Evolutionary conservation across 2,329 filamentous ascomycete genomes (phyloP).

Genomic region (Sporothrix brasiliensis): DNA sequence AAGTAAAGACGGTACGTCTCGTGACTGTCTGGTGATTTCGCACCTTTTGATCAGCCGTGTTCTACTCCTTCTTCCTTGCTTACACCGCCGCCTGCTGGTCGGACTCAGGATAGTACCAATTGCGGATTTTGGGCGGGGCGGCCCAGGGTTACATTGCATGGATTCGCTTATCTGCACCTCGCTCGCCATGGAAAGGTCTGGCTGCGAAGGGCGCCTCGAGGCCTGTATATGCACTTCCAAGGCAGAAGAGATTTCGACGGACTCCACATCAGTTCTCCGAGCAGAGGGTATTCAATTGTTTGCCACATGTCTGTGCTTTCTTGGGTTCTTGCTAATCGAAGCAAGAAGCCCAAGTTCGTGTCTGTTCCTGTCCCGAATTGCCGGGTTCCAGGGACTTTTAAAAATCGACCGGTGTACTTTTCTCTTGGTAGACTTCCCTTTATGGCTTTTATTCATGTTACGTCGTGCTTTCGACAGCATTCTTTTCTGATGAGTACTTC

Average conservation of each 20-base stretch:
- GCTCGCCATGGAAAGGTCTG: too few relatives aligned
- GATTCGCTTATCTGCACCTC: slow-evolving; percentile 10
- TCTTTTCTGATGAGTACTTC: too few relatives aligned
- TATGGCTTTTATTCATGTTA: too few relatives aligned
- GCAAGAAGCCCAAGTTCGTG: neutral
- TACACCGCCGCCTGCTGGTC: neutral
- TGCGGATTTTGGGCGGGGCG: neutral
- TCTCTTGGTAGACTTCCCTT: too few relatives aligned
- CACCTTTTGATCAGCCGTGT: too few relatives aligned
- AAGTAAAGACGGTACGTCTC: neutral
- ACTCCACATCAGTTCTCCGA: too few relatives aligned
- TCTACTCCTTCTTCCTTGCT: neutral
- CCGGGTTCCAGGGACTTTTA: slow-evolving; percentile 7
- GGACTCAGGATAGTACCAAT: slow-evolving; percentile 7
- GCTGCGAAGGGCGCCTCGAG: too few relatives aligned
- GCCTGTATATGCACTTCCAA: neutral
- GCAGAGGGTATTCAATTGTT: neutral
- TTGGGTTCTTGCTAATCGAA: neutral
- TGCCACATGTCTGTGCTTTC: slow-evolving; percentile 2
- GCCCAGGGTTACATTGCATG: slow-evolving; percentile 18
- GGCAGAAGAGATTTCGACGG: neutral
- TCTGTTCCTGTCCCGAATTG: neutral
- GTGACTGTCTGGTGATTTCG: neutral
- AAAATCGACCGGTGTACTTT: neutral
- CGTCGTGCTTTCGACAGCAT: too few relatives aligned